These are phyloP conservation scores for Dictyostelium intermedium DNA, from an alignment of 78 protist genomes.

Conservation along the genomic window DNA sequence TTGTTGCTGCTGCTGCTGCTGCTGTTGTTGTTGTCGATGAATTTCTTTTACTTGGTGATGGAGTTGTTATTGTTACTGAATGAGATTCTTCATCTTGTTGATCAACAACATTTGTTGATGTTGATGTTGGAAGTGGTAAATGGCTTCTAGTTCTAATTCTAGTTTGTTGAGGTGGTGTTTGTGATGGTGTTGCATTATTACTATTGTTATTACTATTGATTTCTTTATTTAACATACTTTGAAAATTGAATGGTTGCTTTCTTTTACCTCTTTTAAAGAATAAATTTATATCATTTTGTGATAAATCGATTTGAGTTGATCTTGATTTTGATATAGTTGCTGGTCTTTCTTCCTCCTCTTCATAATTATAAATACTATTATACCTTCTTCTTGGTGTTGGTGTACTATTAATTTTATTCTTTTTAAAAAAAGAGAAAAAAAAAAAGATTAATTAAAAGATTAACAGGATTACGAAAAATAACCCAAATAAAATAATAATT, in stretches of 20 bases:
- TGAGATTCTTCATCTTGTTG: background rate
- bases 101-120: background rate
- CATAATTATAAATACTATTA: background rate
- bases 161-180: background rate
- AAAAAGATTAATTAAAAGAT: background rate
- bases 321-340: background rate
- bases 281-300: background rate
- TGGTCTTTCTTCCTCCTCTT: slow-evolving; percentile 33
- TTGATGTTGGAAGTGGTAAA: background rate
- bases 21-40: background rate
- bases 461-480: too few relatives aligned
- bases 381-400: background rate
- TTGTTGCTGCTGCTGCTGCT: background rate
- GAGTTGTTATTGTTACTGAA: background rate
- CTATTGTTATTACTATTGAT: background rate
- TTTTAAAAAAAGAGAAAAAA: background rate
- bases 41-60: background rate
- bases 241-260: background rate
- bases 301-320: background rate
- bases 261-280: background rate
- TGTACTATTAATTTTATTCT: background rate
- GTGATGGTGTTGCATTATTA: background rate
- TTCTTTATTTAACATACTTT: background rate
- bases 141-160: background rate
- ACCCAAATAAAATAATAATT: background rate